Percentiles rank a stretch among this genome's conserved stretches.
These are phyloP conservation scores for Oidiodendron maius DNA, from an alignment of 495 filamentous ascomycete species.

Conservation along the genomic window DNA sequence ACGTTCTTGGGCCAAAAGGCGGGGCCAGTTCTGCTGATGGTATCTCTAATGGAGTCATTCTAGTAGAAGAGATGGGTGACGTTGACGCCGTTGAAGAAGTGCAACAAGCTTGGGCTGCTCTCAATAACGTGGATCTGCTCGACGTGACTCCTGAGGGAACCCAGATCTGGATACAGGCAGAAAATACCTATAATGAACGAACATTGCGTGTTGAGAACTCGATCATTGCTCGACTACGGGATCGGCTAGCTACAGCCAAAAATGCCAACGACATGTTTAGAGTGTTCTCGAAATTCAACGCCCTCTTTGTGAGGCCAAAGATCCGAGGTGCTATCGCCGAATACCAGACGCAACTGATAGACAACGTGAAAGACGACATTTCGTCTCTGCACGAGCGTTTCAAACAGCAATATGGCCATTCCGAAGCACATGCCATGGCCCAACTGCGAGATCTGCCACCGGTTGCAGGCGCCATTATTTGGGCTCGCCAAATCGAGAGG, in stretches of 20 bases:
- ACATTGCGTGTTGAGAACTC: conserved; percentile 97
- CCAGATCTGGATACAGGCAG: conserved; percentile 81
- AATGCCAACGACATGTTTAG: conserved; percentile 99
- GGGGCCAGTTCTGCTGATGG: conserved; percentile 39
- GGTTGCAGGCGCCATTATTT: conserved; percentile 93
- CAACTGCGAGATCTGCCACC: conserved; percentile 92
- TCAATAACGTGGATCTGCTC: conserved; percentile 91
- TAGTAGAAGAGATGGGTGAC: conserved; percentile 91
- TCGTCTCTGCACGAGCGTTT: conserved; percentile 89
- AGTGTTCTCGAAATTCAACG: conserved; percentile 99
- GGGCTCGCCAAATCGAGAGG: conserved; percentile 93
- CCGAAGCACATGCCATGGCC: conserved; percentile 95
- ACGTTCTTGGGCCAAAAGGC: conserved; percentile 76
- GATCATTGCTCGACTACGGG: conserved; percentile 90
- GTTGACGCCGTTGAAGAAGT: conserved; percentile 98
- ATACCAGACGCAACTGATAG: conserved; percentile 94
- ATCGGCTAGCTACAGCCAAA: conserved; percentile 90
- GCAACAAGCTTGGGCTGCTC: conserved; percentile 81
- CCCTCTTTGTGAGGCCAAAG: conserved; percentile 93
- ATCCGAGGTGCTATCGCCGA: conserved; percentile 96
- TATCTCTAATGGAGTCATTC: conserved; percentile 54
- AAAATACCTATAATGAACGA: conserved; percentile 92
- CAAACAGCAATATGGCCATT: conserved; percentile 97
- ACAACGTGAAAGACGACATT: conserved; percentile 95
- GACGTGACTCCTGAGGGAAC: conserved; percentile 88